Evolutionary conservation across 2,329 filamentous ascomycete species (phyloP).

Genomic region (Orbilia brochopaga): DNA sequence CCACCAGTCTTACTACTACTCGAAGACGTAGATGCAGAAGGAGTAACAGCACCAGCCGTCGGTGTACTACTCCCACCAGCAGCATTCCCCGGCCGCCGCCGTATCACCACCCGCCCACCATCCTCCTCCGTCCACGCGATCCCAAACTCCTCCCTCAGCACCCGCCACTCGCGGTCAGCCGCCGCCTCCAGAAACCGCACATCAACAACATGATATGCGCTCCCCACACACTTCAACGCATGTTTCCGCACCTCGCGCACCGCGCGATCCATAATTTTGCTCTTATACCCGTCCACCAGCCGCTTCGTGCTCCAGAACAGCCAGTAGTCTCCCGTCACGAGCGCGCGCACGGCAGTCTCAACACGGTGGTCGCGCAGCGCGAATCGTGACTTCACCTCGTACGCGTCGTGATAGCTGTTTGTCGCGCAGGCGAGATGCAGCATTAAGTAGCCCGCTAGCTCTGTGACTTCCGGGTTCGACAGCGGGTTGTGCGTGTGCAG

Average conservation of each 20-base stretch:
- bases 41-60: constrained; percentile 4
- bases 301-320: constrained; percentile 74
- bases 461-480: constrained; percentile 73
- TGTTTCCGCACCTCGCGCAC: constrained; percentile 75
- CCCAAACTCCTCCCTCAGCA: constrained; percentile 70
- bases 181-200: constrained; percentile 71
- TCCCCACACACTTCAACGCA: constrained; percentile 83
- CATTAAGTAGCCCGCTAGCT: constrained; percentile 80
- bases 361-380: constrained; percentile 71
- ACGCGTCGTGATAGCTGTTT: constrained; percentile 74
- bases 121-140: constrained; percentile 84
- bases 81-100: constrained; percentile 66
- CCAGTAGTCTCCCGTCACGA: constrained; percentile 83
- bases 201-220: constrained; percentile 78
- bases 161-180: constrained; percentile 73
- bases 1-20: too few species aligned
- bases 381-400: constrained; percentile 68
- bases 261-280: constrained; percentile 80
- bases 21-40: constrained; percentile 59
- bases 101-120: constrained; percentile 70
- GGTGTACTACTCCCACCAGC: background rate
- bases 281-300: constrained; percentile 79
- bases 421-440: constrained; percentile 88
- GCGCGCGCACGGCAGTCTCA: constrained; percentile 70
- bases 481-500: constrained; percentile 75